Percentiles rank a stretch among this genome's conserved stretches.
phyloP scores from a whole-genome alignment of 179 eudicot species.

The Camellia oleifera region DNA sequence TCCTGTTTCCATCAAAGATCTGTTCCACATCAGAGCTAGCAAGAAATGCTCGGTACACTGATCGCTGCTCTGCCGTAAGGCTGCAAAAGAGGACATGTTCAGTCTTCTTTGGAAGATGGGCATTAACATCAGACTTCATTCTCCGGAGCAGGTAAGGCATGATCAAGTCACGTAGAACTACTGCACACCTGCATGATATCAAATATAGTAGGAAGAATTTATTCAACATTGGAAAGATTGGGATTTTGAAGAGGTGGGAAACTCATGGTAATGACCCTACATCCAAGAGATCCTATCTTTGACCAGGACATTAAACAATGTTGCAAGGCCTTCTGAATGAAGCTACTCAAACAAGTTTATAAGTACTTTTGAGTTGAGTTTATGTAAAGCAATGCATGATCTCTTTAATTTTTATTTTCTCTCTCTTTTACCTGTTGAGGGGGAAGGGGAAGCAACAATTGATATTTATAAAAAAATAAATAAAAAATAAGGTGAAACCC shows the following conservation, averaged over 20 bases:
- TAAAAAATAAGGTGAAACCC: too few species aligned
- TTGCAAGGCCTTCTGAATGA: not conserved
- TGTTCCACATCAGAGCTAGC: slow-evolving; percentile 99
- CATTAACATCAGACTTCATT: slow-evolving; percentile 95
- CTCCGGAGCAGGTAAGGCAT: slow-evolving; percentile 97
- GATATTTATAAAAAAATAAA: too few species aligned
- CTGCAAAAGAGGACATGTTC: slow-evolving; percentile 99
- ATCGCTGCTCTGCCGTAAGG: slow-evolving; percentile 78
- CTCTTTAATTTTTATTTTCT: not conserved
- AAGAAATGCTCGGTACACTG: slow-evolving; percentile 85
- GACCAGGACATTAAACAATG: not conserved
- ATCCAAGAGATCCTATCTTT: not conserved
- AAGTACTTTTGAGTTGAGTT: not conserved
- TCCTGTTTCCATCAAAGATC: slow-evolving; percentile 85
- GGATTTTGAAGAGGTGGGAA: not conserved
- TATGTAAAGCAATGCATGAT: not conserved
- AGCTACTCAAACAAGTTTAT: not conserved
- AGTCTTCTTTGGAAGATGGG: slow-evolving; percentile 91
- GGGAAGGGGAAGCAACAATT: not conserved
- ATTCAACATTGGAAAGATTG: not conserved
- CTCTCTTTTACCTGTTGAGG: not conserved
- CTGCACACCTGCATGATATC: slow-evolving; percentile 78
- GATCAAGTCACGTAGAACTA: slow-evolving; percentile 89
- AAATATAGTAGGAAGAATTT: not conserved
- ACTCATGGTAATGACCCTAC: not conserved